These are phyloP conservation scores for Aureobasidium subglaciale DNA, from an alignment of 2,329 filamentous ascomycete species.

Conservation along the genomic window DNA sequence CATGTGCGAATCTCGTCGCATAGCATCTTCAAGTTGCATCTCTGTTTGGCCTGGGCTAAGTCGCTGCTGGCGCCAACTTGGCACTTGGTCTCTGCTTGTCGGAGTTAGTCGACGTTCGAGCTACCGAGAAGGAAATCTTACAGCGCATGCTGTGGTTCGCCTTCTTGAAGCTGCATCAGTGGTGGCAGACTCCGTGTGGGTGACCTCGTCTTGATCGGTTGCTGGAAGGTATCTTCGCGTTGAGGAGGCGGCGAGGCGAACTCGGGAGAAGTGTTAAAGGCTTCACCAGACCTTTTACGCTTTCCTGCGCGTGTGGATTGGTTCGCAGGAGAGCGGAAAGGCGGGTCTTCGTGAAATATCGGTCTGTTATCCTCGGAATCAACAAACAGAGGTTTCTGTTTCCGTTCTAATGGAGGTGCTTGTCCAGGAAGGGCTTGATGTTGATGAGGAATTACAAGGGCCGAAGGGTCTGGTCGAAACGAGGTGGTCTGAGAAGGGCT, in stretches of 20 bases:
- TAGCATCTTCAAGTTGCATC: background rate
- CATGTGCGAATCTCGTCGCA: conserved; percentile 12
- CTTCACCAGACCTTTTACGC: conserved; percentile 6
- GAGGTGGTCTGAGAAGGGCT: conserved; percentile 5
- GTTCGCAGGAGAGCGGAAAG: background rate
- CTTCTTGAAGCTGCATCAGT: background rate
- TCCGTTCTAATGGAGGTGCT: background rate
- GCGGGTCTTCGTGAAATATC: background rate
- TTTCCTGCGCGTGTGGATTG: background rate
- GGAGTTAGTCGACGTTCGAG: background rate
- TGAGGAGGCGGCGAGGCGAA: background rate
- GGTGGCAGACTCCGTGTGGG: conserved; percentile 4
- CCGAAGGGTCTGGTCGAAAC: background rate
- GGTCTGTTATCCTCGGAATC: background rate
- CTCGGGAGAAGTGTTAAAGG: background rate
- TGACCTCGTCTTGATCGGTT: background rate
- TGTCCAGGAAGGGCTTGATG: background rate
- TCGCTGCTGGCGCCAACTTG: background rate
- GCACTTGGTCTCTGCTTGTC: background rate
- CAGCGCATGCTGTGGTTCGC: background rate
- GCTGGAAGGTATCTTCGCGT: background rate
- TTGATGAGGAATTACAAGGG: background rate
- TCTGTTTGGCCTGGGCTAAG: background rate
- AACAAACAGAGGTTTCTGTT: background rate
- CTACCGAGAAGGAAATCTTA: background rate